Base-by-base conservation (phyloP, 768 basidiomycete genomes). In the Neoboletus brunneissimus region DNA sequence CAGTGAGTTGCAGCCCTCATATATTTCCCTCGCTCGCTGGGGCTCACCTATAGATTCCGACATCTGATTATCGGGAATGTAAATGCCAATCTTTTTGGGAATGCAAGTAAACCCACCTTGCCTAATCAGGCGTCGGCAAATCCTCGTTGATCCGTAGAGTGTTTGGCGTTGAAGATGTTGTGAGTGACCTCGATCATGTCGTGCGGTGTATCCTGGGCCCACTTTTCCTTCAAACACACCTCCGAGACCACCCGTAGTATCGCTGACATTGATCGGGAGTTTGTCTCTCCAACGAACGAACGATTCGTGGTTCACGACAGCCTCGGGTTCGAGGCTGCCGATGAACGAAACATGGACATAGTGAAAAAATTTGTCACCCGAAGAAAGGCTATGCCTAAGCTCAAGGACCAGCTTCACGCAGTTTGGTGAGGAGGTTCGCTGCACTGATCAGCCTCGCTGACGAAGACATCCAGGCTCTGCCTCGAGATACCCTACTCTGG, bases 61-160 rank as follows among this genome's bases (percentile, higher is more conserved):
- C 42, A 64, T n/a, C 9, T 63, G 32, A 35, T 63, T 1, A 64
- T 63, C 10, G 62, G 62, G 2, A 64, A 63, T 52, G 62, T 63
- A 35, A 53, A 4, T 4, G 1, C 23, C 18, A 5, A 0, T 41
- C 16, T 34, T 25, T 10, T 48, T 6, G 2, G 8, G 3, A 22
- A 44, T 35, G 20, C 12, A 35, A 5, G 44, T 40, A 12, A 27
- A 16, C 54, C 51, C 6, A 60, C 18, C 12, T 6, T 11, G n/a
- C 48, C 27, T 51, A 62, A 62, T 42, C 57, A 1, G 61, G 62
- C 3, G 61, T 64, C 4, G 61, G 61, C 8, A 62, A 60, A 55
- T 52, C 61, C 16, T 48, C 62, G 2, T 37, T 62, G 22, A 59
- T 62, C 15, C 22, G n/a, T 3, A 51, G 16, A 41, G 29, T 62